phyloP scores from a whole-genome alignment of 805 yeast species.

The Teunomyces panamensis region DNA sequence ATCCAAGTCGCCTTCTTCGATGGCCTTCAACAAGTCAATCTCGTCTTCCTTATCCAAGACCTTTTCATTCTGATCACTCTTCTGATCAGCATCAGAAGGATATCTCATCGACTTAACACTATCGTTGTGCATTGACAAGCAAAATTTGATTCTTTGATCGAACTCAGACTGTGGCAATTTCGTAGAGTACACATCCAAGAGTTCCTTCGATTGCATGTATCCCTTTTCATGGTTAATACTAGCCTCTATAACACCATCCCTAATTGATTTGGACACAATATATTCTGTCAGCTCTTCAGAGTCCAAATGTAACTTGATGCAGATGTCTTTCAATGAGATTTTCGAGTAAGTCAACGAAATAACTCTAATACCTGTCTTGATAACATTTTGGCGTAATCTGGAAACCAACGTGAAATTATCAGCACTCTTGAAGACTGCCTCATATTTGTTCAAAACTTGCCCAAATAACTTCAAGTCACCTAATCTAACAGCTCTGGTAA shows the following conservation, averaged over 20 bases:
- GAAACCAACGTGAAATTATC: slow-evolving; percentile 80
- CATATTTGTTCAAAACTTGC: slow-evolving; percentile 62
- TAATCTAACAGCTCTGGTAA: slow-evolving; percentile 85
- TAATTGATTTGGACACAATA: slow-evolving; percentile 92
- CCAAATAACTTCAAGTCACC: slow-evolving; percentile 87
- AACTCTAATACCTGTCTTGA: slow-evolving; percentile 94
- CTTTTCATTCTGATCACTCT: slow-evolving; percentile 25
- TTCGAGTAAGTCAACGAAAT: slow-evolving; percentile 87
- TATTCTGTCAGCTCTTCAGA: slow-evolving; percentile 96
- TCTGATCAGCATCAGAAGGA: slow-evolving; percentile 47
- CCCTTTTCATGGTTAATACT: slow-evolving; percentile 87
- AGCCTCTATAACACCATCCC: slow-evolving; percentile 97
- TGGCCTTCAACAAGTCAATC: slow-evolving; percentile 42
- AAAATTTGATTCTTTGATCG: slow-evolving; percentile 91
- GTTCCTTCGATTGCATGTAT: slow-evolving; percentile 85
- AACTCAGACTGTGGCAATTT: slow-evolving; percentile 81
- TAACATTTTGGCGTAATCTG: slow-evolving; percentile 92
- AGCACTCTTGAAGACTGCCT: slow-evolving; percentile 62
- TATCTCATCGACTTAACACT: slow-evolving; percentile 94
- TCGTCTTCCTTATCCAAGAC: slow-evolving; percentile 39
- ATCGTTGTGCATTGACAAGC: slow-evolving; percentile 86
- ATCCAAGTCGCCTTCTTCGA: slow-evolving; percentile 56
- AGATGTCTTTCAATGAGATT: slow-evolving; percentile 89
- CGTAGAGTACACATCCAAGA: slow-evolving; percentile 83
- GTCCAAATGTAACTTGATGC: slow-evolving; percentile 87